Base-by-base conservation (phyloP, 2,329 filamentous ascomycete species). In the Epichloe typhina region DNA sequence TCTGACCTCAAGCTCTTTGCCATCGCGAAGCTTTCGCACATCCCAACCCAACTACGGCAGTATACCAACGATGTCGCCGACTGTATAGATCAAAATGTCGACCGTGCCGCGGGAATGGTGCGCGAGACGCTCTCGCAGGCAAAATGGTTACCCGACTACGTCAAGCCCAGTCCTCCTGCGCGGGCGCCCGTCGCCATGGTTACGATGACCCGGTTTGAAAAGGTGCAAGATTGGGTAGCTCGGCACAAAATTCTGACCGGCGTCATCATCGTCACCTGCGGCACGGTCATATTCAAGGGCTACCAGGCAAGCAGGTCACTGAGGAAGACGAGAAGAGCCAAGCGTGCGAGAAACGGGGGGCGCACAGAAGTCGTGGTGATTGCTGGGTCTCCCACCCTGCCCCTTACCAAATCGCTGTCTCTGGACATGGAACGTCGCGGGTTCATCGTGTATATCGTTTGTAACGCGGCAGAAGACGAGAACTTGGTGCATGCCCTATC, bases 381-480 rank as follows among this genome's bases (percentile, higher is more conserved):
- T 55, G 89, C 89, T 21, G 91, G 91, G n/a, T 89, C 88, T 19
- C 86, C 88, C 2, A 80, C 84, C 47, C 82, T 95, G 60, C 86
- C 90, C 15, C 75, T 96, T 61, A 91, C 88, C 6, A 84, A 83
- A 61, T 88, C 88, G 11, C 73, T 97, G 50, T 82, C 88, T 2
- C 69, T 90, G 46, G 93, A 98, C 62, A 73, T 98, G 57, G 93
- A 97, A 69, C 77, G 89, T 53, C 81, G 89, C 56, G 93, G 93
- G 4, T 97, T 94, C 65, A 86, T 97, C 54, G 88, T 97, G 51
- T 98, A 89, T 65, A 75, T 98, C 53, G 86, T 95, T 1, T 91
- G 89, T 60, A 84, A 82, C 56, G 88, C 82, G n/a, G 71, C 82
- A 53, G 87, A 95, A 59, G 91, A 97, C 58, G 89, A 97, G 65